phyloP scores from a whole-genome alignment of 2,329 filamentous ascomycete species.

The Mycosphaerella sp. region DNA sequence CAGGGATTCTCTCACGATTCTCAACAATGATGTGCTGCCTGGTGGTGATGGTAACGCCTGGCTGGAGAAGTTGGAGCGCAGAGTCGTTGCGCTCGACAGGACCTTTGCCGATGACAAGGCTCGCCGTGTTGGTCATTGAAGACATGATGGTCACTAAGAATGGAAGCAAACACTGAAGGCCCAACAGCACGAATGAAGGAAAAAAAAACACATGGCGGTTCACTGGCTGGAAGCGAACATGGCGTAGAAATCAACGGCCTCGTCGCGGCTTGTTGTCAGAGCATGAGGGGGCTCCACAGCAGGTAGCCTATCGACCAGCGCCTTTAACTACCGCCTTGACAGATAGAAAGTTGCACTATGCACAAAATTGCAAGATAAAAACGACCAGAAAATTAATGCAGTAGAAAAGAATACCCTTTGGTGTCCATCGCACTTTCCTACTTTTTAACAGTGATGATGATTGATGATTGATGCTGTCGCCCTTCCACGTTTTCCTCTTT shows the following conservation, averaged over 20 bases:
- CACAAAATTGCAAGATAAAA: no score
- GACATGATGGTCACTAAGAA: not conserved
- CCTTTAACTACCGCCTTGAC: not conserved
- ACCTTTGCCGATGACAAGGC: conserved; percentile 4
- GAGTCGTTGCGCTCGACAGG: not conserved
- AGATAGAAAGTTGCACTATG: not conserved
- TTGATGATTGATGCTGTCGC: no score
- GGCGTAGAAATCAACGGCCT: no score
- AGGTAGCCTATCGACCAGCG: no score
- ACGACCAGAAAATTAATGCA: no score
- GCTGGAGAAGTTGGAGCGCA: conserved; percentile 3
- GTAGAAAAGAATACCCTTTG: no score
- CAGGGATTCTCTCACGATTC: not conserved
- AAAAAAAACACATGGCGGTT: not conserved
- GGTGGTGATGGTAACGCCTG: not conserved
- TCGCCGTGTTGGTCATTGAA: not conserved
- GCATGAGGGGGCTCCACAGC: no score
- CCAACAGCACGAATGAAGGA: not conserved
- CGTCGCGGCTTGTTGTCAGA: no score
- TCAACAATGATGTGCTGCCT: not conserved
- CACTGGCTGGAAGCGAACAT: not conserved
- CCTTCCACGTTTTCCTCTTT: no score
- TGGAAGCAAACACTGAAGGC: not conserved
- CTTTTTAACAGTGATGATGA: no score
- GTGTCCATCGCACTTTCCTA: no score